A percentile compares a stretch with the other conserved stretches of the same genome.
phyloP scores from a whole-genome alignment of 1,139 yeast genomes.

The Zygosaccharomyces sapae region DNA sequence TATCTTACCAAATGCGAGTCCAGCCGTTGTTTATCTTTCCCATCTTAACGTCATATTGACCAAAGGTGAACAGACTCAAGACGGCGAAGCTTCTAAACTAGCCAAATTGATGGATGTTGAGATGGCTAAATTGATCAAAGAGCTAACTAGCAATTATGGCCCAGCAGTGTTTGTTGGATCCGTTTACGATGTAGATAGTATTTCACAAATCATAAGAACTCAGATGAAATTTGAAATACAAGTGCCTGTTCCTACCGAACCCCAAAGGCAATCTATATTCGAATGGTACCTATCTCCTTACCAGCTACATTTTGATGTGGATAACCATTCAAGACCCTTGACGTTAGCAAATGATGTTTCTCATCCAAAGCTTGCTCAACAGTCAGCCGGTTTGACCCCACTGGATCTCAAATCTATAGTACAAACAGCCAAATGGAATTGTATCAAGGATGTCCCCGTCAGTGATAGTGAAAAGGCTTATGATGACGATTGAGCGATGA shows the following conservation, averaged over 20 bases:
- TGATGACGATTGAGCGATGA: slow-evolving; percentile 45
- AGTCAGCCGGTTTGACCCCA: slow-evolving; percentile 91
- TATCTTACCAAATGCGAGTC: slow-evolving; percentile 39
- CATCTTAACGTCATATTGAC: slow-evolving; percentile 75
- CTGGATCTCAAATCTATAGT: slow-evolving; percentile 73
- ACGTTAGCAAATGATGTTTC: slow-evolving; percentile 52
- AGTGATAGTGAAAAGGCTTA: slow-evolving; percentile 26
- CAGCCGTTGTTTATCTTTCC: slow-evolving; percentile 52
- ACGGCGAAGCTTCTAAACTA: slow-evolving; percentile 36
- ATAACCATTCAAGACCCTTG: slow-evolving; percentile 14
- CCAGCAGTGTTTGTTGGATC: slow-evolving; percentile 62
- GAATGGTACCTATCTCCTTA: slow-evolving; percentile 39
- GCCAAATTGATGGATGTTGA: slow-evolving; percentile 56
- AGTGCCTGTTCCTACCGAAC: slow-evolving; percentile 73
- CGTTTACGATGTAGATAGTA: slow-evolving; percentile 63
- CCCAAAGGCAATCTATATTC: slow-evolving; percentile 65
- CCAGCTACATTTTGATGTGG: slow-evolving; percentile 25
- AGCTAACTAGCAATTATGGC: slow-evolving; percentile 42
- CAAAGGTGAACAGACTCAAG: slow-evolving; percentile 63
- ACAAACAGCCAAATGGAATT: slow-evolving; percentile 55
- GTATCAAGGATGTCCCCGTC: slow-evolving; percentile 41
- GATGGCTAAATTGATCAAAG: slow-evolving; percentile 55
- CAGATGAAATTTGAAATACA: slow-evolving; percentile 73
- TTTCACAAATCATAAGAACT: slow-evolving; percentile 64
- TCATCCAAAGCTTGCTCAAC: slow-evolving; percentile 60